Conservation (phyloP, 2,329 filamentous ascomycete genomes). For the Amylocarpus encephaloides region DNA sequence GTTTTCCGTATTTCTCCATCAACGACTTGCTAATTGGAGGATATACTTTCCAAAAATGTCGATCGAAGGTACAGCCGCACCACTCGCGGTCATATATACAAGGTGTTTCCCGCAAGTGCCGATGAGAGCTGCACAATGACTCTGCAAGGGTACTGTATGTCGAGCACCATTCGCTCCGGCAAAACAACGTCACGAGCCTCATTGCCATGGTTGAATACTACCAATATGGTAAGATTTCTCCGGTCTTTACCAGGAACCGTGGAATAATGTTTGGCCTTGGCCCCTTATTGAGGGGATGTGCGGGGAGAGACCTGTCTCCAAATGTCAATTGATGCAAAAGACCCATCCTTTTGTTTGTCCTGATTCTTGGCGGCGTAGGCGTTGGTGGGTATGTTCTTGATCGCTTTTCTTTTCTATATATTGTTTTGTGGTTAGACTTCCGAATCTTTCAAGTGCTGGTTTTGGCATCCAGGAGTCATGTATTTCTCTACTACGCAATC, state of each 20-base stretch:
- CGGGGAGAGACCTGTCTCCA: not conserved
- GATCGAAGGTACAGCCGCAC: too few species aligned
- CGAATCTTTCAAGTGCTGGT: not conserved
- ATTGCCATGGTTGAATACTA: not conserved
- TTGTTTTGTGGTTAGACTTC: not conserved
- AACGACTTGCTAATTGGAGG: too few species aligned
- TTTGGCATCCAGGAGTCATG: slow-evolving; percentile 2
- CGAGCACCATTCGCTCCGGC: not conserved
- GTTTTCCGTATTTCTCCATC: too few species aligned
- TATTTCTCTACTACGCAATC: slow-evolving; percentile 9
- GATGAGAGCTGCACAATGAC: not conserved
- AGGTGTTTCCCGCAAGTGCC: not conserved
- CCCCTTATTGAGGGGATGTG: not conserved
- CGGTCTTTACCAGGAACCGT: not conserved
- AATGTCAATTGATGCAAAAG: not conserved
- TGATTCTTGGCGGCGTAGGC: not conserved
- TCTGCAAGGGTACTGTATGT: not conserved
- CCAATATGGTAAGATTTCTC: not conserved
- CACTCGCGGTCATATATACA: not conserved
- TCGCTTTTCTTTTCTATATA: not conserved
- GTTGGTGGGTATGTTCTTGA: not conserved
- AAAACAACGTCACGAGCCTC: slow-evolving; percentile 1
- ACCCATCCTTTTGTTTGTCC: not conserved
- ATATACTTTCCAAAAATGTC: too few species aligned
- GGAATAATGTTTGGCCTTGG: not conserved